A percentile compares a stretch with the other conserved stretches of the same genome.
Conservation (phyloP, 371 early-diverging fungal genomes). For the Fennellomyces sp. region DNA sequence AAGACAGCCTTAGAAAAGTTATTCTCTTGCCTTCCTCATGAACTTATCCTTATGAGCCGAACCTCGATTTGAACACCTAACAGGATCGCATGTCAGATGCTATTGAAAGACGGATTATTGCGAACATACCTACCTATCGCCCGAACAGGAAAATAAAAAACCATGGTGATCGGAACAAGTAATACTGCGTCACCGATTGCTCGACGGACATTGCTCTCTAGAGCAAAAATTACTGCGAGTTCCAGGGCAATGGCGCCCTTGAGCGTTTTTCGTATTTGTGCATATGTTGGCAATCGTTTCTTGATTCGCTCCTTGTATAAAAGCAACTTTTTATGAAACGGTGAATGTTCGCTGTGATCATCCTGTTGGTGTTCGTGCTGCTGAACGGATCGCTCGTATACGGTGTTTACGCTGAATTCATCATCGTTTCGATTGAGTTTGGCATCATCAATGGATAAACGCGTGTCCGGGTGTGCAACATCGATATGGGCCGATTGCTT, state of each 20-base stretch:
- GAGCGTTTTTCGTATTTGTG: constrained; percentile 28
- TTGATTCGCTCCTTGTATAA: too few relatives aligned
- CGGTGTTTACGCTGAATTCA: too few relatives aligned
- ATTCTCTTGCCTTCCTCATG: not conserved
- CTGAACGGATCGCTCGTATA: too few relatives aligned
- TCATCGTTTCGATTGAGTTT: too few relatives aligned
- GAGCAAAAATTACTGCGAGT: not conserved
- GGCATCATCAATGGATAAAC: too few relatives aligned
- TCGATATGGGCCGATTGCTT: too few relatives aligned
- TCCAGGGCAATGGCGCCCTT: constrained; percentile 34
- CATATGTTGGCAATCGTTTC: constrained; percentile 28
- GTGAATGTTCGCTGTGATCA: too few relatives aligned
- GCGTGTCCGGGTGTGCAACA: too few relatives aligned
- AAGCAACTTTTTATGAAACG: too few relatives aligned
- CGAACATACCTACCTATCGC: constrained; percentile 10
- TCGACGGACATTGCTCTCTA: constrained; percentile 15
- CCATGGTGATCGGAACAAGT: constrained; percentile 9
- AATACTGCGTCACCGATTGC: constrained; percentile 7
- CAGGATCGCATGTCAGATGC: too few relatives aligned
- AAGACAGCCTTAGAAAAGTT: constrained; percentile 26
- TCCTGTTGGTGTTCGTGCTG: too few relatives aligned
- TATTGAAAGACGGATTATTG: too few relatives aligned
- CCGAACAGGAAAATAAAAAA: constrained; percentile 23
- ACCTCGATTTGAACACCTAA: not conserved
- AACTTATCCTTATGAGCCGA: not conserved